A percentile compares a stretch with the other conserved stretches of the same genome.
Conservation (phyloP, 805 yeast genomes). For the Schwanniomyces sp. region DNA sequence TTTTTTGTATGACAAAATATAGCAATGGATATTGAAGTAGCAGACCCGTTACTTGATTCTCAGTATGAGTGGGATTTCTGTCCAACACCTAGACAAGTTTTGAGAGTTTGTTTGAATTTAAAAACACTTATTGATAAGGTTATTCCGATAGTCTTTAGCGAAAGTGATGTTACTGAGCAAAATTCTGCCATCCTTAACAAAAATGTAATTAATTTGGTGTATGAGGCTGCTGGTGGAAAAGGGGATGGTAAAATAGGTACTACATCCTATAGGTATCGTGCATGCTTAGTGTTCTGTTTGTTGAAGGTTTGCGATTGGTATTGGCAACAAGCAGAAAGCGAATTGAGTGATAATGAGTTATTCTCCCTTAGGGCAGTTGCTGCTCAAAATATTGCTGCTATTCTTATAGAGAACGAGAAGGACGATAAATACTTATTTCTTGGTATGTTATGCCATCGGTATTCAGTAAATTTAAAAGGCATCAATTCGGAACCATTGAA, state of each 20-base stretch:
- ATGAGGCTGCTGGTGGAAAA: conserved; percentile 78
- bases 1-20: not conserved
- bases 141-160: conserved; percentile 64
- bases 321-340: conserved; percentile 53
- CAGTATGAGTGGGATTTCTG: not conserved
- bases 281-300: conserved; percentile 67
- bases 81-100: conserved; percentile 66
- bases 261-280: conserved; percentile 61
- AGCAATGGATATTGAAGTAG: not conserved
- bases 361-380: conserved; percentile 60
- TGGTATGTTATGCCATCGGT: conserved; percentile 76
- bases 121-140: conserved; percentile 70
- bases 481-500: conserved; percentile 63
- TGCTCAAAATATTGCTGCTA: conserved; percentile 73
- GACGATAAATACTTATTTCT: conserved; percentile 66
- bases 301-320: conserved; percentile 83
- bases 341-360: conserved; percentile 67
- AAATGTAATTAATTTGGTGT: conserved; percentile 57
- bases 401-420: conserved; percentile 60
- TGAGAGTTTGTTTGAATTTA: conserved; percentile 70
- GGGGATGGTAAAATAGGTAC: conserved; percentile 58
- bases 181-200: conserved; percentile 61
- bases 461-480: conserved; percentile 61
- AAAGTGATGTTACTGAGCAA: conserved; percentile 48
- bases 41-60: not conserved